Evolutionary conservation across 148 eudicot species (phyloP), one percentile per base, ranked within the genome.

Genomic region (Polygonum aviculare): DNA sequence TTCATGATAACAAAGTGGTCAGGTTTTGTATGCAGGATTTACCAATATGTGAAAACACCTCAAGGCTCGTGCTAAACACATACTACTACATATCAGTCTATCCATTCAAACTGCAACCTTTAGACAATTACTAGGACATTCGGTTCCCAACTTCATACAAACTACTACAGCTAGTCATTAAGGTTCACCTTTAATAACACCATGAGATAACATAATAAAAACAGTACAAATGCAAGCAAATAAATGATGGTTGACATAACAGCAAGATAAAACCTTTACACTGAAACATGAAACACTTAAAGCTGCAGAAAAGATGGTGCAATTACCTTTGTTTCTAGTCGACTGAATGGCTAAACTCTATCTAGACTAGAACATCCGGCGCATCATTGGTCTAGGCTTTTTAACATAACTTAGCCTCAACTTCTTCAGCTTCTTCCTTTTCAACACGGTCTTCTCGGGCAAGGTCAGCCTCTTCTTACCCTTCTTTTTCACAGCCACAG

Each of bases 321-420:
- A 19, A 44, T 67, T 45, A 73, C 75, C 75, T 44, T 48, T 73
- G 52, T 73, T 73, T 36, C 5, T 10, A 2, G 74, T 72, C 75
- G 36, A 73, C 14, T 73, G 75, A 16, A 26, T 47, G 75, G 16
- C 75, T 73, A 73, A 22, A 48, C 9, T 19, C 26, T 33, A 78
- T 26, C 55, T 35, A 72, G 74, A 82, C 82, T 79, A 90, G 78
- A 50, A 63, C n/a, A 83, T 78, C 67, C 89, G 80, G 3, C 89
- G 88, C 82, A 65, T 85, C 79, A 81, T 50, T 9, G 78, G 65
- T 57, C 38, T 82, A 5, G 87, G 76, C 80, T 85, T 82, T 77
- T 85, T 85, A 4, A 82, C 96, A 72, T 73, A 95, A 80, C 96
- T 92, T 75, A 95, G 80, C 74, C 87, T 78, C 41, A 88, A 40